Percentiles rank a stretch among this genome's conserved stretches.
Evolutionary conservation across 345 rosid species (phyloP).

Genomic region (Acer negundo): DNA sequence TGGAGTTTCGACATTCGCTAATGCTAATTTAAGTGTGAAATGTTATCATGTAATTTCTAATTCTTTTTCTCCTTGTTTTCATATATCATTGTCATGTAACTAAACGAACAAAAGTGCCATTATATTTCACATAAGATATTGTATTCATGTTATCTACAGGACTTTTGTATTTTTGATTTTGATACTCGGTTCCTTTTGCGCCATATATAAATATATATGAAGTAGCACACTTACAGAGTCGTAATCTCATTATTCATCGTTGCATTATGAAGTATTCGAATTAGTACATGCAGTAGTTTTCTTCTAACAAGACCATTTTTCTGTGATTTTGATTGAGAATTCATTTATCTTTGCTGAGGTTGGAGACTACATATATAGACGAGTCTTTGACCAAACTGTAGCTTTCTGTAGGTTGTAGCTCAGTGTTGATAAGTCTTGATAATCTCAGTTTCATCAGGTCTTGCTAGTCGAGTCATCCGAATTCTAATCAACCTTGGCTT

Average conservation of each 20-base stretch:
- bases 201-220: no score
- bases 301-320: neutral
- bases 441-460: neutral
- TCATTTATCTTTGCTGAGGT: neutral
- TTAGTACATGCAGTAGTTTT: neutral
- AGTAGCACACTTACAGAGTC: no score
- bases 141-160: neutral
- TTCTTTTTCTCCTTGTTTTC: neutral
- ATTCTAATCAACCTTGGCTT: neutral
- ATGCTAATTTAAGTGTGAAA: neutral
- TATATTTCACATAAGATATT: neutral
- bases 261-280: no score
- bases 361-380: neutral
- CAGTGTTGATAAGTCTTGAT: neutral
- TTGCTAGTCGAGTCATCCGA: neutral
- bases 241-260: neutral
- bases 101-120: neutral
- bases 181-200: no score
- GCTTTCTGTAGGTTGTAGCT: no score
- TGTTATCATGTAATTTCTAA: neutral
- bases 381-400: neutral
- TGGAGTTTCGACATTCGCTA: neutral
- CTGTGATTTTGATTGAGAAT: neutral
- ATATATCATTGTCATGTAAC: neutral
- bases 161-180: no score